These are phyloP conservation scores for Lanmaoa rubissima DNA, from an alignment of 768 basidiomycete species.

Conservation along the genomic window DNA sequence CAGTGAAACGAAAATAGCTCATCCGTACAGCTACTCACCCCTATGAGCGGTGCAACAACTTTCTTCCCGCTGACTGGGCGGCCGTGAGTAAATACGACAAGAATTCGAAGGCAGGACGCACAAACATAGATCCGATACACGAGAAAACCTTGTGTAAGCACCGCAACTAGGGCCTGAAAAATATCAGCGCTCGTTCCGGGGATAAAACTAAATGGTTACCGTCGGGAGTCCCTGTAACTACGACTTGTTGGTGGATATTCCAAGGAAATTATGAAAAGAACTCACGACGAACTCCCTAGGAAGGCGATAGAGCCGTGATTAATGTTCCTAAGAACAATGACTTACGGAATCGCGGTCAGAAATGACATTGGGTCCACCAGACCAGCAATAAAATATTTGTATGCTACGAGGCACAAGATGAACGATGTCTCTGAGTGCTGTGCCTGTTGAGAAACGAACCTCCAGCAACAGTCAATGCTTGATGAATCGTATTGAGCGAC, in stretches of 20 bases:
- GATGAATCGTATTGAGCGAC: constrained; percentile 10
- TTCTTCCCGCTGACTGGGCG: constrained; percentile 6
- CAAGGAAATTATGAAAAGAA: background rate
- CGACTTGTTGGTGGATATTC: background rate
- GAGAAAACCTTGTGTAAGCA: constrained; percentile 9
- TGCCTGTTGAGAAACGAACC: constrained; percentile 1
- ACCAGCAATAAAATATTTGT: constrained; percentile 6
- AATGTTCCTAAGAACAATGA: background rate
- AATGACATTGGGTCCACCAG: background rate
- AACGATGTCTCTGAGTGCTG: background rate
- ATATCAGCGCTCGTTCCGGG: background rate
- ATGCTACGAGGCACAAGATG: background rate
- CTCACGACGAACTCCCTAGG: constrained; percentile 11
- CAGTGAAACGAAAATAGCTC: background rate
- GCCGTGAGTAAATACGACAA: background rate
- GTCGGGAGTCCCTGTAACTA: constrained; percentile 8
- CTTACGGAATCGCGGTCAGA: background rate
- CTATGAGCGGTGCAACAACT: background rate
- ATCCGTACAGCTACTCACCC: background rate
- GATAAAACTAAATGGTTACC: background rate
- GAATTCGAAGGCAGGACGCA: background rate
- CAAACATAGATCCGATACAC: constrained; percentile 12
- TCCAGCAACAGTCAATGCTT: constrained; percentile 5
- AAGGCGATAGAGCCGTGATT: background rate
- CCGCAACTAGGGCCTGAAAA: constrained; percentile 1